Percentiles rank a stretch among this genome's conserved stretches.
Evolutionary conservation across 2,329 filamentous ascomycete genomes (phyloP).

Genomic region (Neobulgaria alba): DNA sequence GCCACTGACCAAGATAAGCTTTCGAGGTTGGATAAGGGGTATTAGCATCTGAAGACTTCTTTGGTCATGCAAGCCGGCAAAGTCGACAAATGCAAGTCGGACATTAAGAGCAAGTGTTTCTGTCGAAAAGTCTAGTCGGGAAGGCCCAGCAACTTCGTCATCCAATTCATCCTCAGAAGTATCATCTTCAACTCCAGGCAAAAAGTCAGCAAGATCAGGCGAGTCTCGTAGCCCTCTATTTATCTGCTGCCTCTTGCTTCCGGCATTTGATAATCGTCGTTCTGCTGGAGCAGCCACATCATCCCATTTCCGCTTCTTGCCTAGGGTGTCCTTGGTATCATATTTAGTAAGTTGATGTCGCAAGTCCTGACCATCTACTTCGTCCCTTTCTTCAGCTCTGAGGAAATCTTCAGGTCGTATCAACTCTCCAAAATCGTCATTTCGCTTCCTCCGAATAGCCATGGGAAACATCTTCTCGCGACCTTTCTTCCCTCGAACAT

Average conservation of each 20-base stretch:
- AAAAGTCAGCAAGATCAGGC: conserved; percentile 36
- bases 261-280: conserved; percentile 33
- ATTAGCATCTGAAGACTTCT: conserved; percentile 91
- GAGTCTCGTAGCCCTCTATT: conserved; percentile 28
- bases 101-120: conserved; percentile 61
- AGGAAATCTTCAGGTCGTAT: conserved; percentile 93
- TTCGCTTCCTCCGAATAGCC: conserved; percentile 66
- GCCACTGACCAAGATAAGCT: conserved; percentile 86
- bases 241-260: conserved; percentile 52
- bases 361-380: conserved; percentile 61
- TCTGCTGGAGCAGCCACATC: conserved; percentile 45
- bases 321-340: conserved; percentile 54
- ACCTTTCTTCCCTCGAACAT: conserved; percentile 84
- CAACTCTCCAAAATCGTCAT: conserved; percentile 87
- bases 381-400: conserved; percentile 82
- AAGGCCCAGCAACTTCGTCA: conserved; percentile 53
- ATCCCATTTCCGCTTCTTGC: conserved; percentile 93
- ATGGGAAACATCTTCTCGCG: conserved; percentile 89
- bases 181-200: conserved; percentile 39
- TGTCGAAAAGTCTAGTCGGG: conserved; percentile 60
- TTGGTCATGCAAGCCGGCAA: conserved; percentile 85
- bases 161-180: conserved; percentile 51
- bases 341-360: conserved; percentile 54
- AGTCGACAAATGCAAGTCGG: conserved; percentile 82
- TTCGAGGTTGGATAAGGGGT: conserved; percentile 85